phyloP scores from a whole-genome alignment of 1,139 yeast species.

The Casaregolazyma lundiana region DNA sequence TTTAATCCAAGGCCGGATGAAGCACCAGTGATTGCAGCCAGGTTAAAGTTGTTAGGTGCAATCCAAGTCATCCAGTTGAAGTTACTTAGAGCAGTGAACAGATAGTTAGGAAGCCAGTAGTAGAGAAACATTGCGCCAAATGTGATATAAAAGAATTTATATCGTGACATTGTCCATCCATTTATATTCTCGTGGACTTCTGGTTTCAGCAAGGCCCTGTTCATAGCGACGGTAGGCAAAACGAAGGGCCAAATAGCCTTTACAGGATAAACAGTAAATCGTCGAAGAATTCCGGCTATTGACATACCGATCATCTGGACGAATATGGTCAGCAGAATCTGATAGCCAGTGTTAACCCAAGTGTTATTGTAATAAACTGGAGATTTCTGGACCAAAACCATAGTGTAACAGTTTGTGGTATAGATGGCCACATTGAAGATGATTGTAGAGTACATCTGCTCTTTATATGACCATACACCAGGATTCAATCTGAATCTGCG shows the following conservation, averaged over 20 bases:
- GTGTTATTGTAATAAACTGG: constrained; percentile 37
- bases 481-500: constrained; percentile 45
- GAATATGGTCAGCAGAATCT: constrained; percentile 45
- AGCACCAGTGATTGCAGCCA: constrained; percentile 54
- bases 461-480: constrained; percentile 65
- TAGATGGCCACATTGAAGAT: constrained; percentile 29
- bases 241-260: constrained; percentile 54
- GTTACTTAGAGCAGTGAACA: constrained; percentile 45
- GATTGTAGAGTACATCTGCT: constrained; percentile 59
- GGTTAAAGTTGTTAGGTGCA: constrained; percentile 47
- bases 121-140: constrained; percentile 43
- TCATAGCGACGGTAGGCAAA: constrained; percentile 53
- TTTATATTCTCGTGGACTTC: constrained; percentile 30
- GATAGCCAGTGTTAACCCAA: constrained; percentile 49
- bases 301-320: constrained; percentile 60
- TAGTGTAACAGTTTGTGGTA: constrained; percentile 11
- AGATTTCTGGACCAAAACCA: constrained; percentile 8
- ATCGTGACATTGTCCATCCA: constrained; percentile 51
- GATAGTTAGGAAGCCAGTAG: constrained; percentile 53
- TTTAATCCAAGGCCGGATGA: constrained; percentile 50
- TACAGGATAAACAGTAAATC: constrained; percentile 54
- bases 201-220: constrained; percentile 46
- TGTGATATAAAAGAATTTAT: constrained; percentile 40
- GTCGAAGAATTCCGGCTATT: constrained; percentile 56
- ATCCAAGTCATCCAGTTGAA: constrained; percentile 67